Evolutionary conservation across 768 basidiomycete species (phyloP), one percentile per base, ranked within the genome.

Genomic region (Hygrophoropsis aurantiaca): DNA sequence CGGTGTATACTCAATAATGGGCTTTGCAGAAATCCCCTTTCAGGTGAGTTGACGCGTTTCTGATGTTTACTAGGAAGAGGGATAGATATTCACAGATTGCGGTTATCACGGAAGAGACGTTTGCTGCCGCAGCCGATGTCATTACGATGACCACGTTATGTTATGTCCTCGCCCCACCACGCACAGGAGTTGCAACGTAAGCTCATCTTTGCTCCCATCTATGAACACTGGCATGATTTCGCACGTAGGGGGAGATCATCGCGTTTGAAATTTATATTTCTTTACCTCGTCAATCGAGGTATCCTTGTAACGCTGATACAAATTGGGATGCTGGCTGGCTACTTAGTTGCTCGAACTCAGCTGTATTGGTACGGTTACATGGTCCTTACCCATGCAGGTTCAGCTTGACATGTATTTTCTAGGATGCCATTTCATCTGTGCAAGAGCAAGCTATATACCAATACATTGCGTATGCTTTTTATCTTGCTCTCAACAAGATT

Each of bases 361-460:
- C 23, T 58, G 23, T 58, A 58, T 19, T 58, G 57, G 57, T 55
- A 40, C 42, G 9, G 8, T 4, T 23, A 16, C 36, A 7, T 9
- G 6, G n/a, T 38, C n/a, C 8, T 38, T 38, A 16, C n/a, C 20
- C 36, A 7, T 16, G 7, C n/a, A 9, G n/a, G 6, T 38, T 7
- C n/a, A 38, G 36, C 11, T 18, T 18, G 16, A 16, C 39, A 4
- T 10, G 41, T 18, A 40, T 21, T n/a, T 27, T 23, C 30, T 16
- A 58, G 57, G 56, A 49, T 54, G 50, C 53, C 56, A 25, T 58
- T 58, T 40, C 45, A 58, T 32, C n/a, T 58, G 20, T 55, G 47
- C 50, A 58, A 58, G 53, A 58, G 56, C 46, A 58, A 58, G 18
- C 50, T 58, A 11, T 58, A 58, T 30, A 50, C 57, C 9, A 58